These are phyloP conservation scores for Debaryomycetaceae sp. DNA, from an alignment of 1,139 yeast species.

Conservation along the genomic window DNA sequence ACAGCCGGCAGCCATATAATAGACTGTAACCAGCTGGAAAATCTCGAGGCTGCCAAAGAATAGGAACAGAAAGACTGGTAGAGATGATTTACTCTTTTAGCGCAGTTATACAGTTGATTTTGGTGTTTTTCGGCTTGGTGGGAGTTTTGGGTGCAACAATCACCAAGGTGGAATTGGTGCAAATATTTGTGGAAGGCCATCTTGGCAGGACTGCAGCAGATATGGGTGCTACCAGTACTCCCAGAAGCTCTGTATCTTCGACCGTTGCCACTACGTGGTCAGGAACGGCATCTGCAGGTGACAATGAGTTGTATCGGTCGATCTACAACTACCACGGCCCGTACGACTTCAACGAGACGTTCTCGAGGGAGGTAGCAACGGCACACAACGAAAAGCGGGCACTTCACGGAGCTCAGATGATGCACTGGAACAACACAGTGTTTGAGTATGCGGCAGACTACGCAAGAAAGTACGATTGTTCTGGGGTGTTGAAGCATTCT, in stretches of 20 bases:
- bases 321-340: slow-evolving; percentile 10
- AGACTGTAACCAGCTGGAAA: background rate
- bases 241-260: background rate
- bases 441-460: slow-evolving; percentile 28
- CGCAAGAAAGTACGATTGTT: slow-evolving; percentile 30
- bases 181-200: slow-evolving; percentile 10
- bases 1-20: background rate
- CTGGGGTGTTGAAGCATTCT: slow-evolving; percentile 32
- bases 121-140: background rate
- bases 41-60: background rate
- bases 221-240: background rate
- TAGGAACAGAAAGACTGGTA: background rate
- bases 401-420: slow-evolving; percentile 24
- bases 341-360: slow-evolving; percentile 15
- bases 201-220: background rate
- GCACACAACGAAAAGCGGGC: slow-evolving; percentile 29
- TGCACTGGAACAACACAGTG: slow-evolving; percentile 30
- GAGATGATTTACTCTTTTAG: background rate
- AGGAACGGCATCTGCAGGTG: background rate
- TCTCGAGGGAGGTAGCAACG: slow-evolving; percentile 22
- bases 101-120: background rate
- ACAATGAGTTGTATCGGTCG: background rate
- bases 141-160: slow-evolving; percentile 8
- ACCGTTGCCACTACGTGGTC: background rate
- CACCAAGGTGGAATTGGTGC: slow-evolving; percentile 14